Conservation (phyloP, 2,329 filamentous ascomycete species). For the Hypoxylon sp. region DNA sequence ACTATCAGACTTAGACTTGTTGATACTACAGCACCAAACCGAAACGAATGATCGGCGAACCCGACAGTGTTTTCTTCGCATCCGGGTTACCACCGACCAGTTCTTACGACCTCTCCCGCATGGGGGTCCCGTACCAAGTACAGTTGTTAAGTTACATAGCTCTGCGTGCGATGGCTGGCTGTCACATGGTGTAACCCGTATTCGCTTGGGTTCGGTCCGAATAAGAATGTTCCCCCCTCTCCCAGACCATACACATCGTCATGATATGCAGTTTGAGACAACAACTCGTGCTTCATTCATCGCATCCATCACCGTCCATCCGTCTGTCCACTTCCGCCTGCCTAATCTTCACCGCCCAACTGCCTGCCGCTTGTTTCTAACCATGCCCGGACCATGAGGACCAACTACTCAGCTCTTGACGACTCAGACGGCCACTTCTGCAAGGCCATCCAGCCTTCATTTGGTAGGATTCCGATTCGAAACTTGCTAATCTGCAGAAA, state of each 20-base stretch:
- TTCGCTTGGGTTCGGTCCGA: constrained; percentile 28
- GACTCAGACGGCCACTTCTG: not conserved
- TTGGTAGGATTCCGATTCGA: not conserved
- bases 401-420: not conserved
- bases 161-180: constrained; percentile 2
- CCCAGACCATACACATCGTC: not conserved
- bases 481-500: not conserved
- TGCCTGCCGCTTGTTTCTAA: not conserved
- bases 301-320: not conserved
- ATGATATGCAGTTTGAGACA: constrained; percentile 8
- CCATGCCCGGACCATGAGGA: not conserved
- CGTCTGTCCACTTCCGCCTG: not conserved
- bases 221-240: constrained; percentile 4
- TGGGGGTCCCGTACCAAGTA: not conserved
- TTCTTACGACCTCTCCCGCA: not conserved
- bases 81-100: constrained; percentile 2
- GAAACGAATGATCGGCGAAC: not conserved
- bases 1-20: no score
- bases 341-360: not conserved
- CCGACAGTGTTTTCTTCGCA: not conserved
- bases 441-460: not conserved
- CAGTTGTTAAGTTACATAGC: constrained; percentile 1
- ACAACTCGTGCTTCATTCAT: constrained; percentile 2
- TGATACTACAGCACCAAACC: no score
- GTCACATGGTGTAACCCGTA: constrained; percentile 39